A percentile compares a stretch with the other conserved stretches of the same genome.
Conservation (phyloP, 768 basidiomycete genomes). For the Rhodotorula graminis region DNA sequence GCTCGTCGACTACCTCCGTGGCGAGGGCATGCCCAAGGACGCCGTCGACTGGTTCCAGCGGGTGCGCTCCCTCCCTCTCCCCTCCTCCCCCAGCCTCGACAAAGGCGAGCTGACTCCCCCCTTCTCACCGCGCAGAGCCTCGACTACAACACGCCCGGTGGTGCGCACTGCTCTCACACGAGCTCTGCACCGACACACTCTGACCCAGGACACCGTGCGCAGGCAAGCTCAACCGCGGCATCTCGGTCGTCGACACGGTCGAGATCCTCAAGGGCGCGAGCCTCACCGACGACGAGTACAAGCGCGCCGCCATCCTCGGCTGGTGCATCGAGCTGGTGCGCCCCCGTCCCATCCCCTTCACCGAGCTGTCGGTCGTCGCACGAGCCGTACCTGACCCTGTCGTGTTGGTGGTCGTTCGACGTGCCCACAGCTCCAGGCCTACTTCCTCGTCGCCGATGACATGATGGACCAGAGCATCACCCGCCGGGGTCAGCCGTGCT, state of each 20-base stretch:
- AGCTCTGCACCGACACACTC: neutral
- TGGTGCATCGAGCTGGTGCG: constrained; percentile 93
- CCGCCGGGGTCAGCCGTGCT: constrained; percentile 89
- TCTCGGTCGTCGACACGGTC: constrained; percentile 89
- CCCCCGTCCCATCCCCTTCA: constrained; percentile 31
- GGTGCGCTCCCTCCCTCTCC: constrained; percentile 52
- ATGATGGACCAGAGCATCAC: constrained; percentile 96
- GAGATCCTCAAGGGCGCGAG: constrained; percentile 72
- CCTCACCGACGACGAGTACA: constrained; percentile 77
- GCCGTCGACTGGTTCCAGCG: constrained; percentile 77
- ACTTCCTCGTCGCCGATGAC: constrained; percentile 93
- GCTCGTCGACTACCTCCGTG: constrained; percentile 63
- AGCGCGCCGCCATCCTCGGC: constrained; percentile 78
- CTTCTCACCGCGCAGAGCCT: constrained; percentile 57
- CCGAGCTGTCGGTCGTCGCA: neutral
- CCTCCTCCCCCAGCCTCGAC: neutral
- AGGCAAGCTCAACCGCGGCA: constrained; percentile 92
- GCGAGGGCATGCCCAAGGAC: constrained; percentile 74
- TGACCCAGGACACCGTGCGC: neutral
- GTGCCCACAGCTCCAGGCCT: constrained; percentile 75
- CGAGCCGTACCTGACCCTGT: neutral
- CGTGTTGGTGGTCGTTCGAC: neutral
- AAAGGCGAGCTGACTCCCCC: neutral
- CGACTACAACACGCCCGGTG: constrained; percentile 87
- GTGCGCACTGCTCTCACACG: constrained; percentile 30